Conservation (phyloP, 495 filamentous ascomycete genomes). For the Cladorrhinum samala region DNA sequence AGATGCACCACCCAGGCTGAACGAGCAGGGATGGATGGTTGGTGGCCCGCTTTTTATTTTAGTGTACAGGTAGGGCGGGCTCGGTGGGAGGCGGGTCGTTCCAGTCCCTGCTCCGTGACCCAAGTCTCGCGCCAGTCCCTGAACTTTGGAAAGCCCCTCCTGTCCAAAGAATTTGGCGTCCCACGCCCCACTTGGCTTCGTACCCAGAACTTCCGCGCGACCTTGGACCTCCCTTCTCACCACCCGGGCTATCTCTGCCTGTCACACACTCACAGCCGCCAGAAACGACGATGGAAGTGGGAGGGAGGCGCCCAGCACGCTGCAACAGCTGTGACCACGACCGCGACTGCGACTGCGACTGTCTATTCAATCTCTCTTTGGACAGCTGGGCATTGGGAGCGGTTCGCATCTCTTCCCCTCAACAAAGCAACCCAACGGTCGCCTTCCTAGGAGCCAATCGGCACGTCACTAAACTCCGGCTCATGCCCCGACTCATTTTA, state of each 20-base stretch:
- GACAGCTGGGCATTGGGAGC: no score
- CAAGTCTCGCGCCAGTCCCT: not conserved
- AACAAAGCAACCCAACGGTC: not conserved
- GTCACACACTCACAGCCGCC: no score
- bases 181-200: constrained; percentile 1
- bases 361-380: no score
- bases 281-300: no score
- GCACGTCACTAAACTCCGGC: not conserved
- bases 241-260: no score
- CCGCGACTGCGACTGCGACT: no score
- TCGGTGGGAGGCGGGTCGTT: constrained; percentile 15
- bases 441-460: constrained; percentile 1
- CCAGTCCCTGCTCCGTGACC: constrained; percentile 12
- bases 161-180: not conserved
- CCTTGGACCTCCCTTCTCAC: not conserved
- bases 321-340: no score
- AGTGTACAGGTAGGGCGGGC: no score
- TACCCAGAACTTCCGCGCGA: constrained; percentile 1
- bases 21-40: constrained; percentile 2
- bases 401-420: constrained; percentile 1
- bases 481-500: constrained; percentile 1
- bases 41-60: constrained; percentile 7
- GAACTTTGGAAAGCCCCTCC: constrained; percentile 1
- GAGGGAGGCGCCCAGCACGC: no score
- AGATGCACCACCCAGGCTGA: constrained; percentile 3